Conservation (phyloP, 192 early-diverging fungal genomes). For the Mycoemilia scoparia region DNA sequence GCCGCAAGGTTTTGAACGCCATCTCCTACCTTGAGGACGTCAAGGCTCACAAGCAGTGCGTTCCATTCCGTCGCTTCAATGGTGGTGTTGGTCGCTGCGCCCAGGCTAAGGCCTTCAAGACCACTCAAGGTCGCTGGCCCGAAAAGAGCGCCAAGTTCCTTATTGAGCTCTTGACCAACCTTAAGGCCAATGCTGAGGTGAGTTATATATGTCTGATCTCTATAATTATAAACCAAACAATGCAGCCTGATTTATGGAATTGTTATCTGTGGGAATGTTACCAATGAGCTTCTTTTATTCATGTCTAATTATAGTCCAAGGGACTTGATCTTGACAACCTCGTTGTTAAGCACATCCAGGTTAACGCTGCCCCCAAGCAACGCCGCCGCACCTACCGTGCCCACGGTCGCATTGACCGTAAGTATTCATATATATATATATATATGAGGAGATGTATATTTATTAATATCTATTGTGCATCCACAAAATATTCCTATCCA, state of each 20-base stretch:
- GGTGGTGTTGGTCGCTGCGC: constrained; percentile 93
- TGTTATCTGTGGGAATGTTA: too few species aligned
- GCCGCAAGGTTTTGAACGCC: constrained; percentile 83
- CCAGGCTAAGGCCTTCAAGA: constrained; percentile 80
- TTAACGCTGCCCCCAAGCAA: constrained; percentile 96
- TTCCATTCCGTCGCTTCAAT: constrained; percentile 94
- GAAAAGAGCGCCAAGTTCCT: constrained; percentile 90
- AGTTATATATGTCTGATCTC: neutral
- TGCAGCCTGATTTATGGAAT: neutral
- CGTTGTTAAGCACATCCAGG: constrained; percentile 85
- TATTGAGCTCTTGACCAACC: constrained; percentile 87
- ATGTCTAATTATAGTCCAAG: constrained; percentile 44
- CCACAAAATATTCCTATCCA: too few species aligned
- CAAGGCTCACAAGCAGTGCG: constrained; percentile 88
- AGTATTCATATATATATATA: too few species aligned
- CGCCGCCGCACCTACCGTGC: constrained; percentile 95
- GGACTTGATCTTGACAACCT: constrained; percentile 76
- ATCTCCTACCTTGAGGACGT: constrained; percentile 83
- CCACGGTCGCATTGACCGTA: constrained; percentile 92
- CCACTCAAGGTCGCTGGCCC: constrained; percentile 91
- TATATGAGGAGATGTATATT: too few species aligned
- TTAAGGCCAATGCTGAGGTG: constrained; percentile 91
- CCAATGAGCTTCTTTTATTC: neutral
- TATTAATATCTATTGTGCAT: too few species aligned
- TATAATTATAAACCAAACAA: neutral